A percentile compares a stretch with the other conserved stretches of the same genome.
Evolutionary conservation across 169 alveolate species (phyloP).

Genomic region (Toxoplasma gondii): DNA sequence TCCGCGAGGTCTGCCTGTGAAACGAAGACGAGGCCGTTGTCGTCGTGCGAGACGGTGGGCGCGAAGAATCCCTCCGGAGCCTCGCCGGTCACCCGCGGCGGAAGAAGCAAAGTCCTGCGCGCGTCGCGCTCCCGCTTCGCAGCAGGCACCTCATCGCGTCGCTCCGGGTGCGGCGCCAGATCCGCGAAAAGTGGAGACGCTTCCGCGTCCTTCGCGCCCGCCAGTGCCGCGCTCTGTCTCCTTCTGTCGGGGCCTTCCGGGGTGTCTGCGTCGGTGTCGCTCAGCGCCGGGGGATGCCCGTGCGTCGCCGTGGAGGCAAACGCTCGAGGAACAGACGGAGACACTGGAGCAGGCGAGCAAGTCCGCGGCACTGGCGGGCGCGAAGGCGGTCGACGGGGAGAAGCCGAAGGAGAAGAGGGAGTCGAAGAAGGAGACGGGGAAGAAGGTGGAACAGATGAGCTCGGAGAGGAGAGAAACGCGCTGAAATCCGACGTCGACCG

Average conservation of each 20-base stretch:
- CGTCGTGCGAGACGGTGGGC: no score
- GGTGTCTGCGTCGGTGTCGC: background rate
- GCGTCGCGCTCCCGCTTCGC: background rate
- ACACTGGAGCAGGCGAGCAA: background rate
- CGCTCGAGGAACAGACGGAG: background rate
- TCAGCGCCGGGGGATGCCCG: background rate
- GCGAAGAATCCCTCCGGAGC: no score
- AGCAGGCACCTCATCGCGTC: background rate
- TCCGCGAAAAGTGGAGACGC: no score
- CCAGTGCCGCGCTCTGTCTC: background rate
- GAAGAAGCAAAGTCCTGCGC: no score
- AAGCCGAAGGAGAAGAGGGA: no score
- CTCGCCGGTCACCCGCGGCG: background rate
- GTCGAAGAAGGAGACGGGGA: no score
- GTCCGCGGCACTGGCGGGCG: no score
- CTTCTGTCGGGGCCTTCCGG: background rate
- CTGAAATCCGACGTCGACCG: no score
- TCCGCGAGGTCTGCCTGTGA: background rate
- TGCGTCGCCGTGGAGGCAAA: background rate
- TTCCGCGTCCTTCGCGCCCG: background rate
- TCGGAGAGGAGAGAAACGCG: no score
- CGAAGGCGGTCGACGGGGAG: no score
- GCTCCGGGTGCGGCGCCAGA: background rate
- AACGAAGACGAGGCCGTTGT: no score
- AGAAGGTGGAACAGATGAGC: no score